Base-by-base conservation (phyloP, 73 alveolate genomes). In the Stentor roeselii region DNA sequence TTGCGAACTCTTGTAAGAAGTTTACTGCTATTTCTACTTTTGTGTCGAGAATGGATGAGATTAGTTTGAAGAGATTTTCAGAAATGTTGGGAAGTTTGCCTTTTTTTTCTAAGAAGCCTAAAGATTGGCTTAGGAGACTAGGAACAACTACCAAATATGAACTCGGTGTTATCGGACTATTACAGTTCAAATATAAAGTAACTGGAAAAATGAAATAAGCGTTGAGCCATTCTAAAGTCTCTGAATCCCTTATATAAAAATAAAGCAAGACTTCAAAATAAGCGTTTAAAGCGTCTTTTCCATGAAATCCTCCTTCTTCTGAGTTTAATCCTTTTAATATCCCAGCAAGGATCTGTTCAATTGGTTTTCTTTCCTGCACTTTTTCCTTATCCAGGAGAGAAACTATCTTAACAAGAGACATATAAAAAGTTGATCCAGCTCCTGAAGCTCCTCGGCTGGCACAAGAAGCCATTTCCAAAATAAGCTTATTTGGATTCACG, bases 401-500 rank as follows among this genome's bases (percentile, higher is more conserved):
- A n/a, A 67, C 27, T 11, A 67, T 11, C 2, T 67, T 67, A 40
- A 67, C 80, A 11, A 67, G 37, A 21, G n/a, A 27, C 0, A 32
- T 15, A 34, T 67, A 67, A 67, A 67, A 67, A 27, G 37, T 21
- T 27, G 80, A 40, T n/a, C 80, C 80, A 67, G 80, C 80, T 21
- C 80, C 80, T 21, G n/a, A 67, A 14, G 80, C 80, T 67, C 50
- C 80, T 21, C 37, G 21, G 15, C 15, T 1, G 27, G 37, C n/a
- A 2, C 80, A 67, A 21, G 80, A n/a, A 2, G 41, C n/a, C 37
- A 67, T 27, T n/a, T 67, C 80, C 37, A 11, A 21, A 27, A 67
- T 30, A 21, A 67, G 21, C 41, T 2, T 67, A 34, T n/a, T 34
- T 30, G 41, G 15, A 32, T 67, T 32, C 1, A 67, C 42, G 34